Base-by-base conservation (phyloP, 2,329 filamentous ascomycete genomes). In the Scopulariopsis brevicaulis region DNA sequence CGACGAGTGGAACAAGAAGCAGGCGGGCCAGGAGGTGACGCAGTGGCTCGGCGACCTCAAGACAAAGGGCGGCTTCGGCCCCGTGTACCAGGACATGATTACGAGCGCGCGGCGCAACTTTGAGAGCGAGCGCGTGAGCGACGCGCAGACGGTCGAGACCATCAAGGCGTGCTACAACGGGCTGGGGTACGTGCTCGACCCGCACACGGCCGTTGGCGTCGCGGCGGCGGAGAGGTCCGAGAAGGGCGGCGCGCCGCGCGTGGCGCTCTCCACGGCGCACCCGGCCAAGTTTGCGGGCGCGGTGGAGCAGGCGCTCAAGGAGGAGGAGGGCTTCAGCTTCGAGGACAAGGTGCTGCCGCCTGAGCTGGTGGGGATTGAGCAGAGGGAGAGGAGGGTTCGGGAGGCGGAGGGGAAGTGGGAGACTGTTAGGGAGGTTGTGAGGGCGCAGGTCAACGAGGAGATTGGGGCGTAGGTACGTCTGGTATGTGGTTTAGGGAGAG, bases 261-360 rank as follows among this genome's bases (percentile, higher is more conserved):
- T 99, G 65, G 85, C 90, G 1, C 82, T 99, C 2, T 89, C 92
- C 1, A 99, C 94, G 1, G 94, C 94, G 2, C 94, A 99, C 71
- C 93, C 94, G 0, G 94, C 93, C 61, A 99, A 99, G 72, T 99
- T 99, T 67, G 85, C 87, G 0, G 83, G 83, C 35, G 92, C 92
- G 0, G 93, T 99, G 1, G 87, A 92, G 64, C 65, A 87, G 54
- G 91, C 93, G 0, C 76, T 97, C 60, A 80, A 84, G 62, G 81
- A 81, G 10, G 79, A 89, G 67, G 70, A 79, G n/a, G 84, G 80
- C 1, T 96, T 95, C 65, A 79, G 83, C 64, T 96, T 96, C 68
- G 77, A 82, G 48, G 71, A 79, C 61, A 82, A 86, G 62, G 87
- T 97, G 1, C 77, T 95, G 58, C 93, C 93, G 0, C 70, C 80